Evolutionary conservation across 768 basidiomycete species (phyloP), one percentile per base, ranked within the genome.

Genomic region (Xerocomellus dryophilus): DNA sequence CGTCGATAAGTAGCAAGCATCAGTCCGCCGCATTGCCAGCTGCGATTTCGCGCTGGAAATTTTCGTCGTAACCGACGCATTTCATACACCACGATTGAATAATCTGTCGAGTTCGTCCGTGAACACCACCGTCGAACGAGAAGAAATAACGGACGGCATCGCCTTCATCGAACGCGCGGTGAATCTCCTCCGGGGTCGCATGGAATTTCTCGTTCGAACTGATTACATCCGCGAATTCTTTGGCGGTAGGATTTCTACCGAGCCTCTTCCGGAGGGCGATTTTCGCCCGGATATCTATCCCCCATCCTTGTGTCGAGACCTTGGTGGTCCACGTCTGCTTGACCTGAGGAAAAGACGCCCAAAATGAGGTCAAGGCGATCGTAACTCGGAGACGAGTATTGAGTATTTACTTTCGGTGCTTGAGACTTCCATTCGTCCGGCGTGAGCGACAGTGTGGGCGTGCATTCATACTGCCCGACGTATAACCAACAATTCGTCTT

Each of bases 61-160:
- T 18, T 21, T 64, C 65, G 36, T 68, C 57, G 23, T 58, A 68
- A 21, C 57, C 63, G 21, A 63, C 43, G 11, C 59, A 63, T 52
- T 47, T 57, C 55, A 63, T 61, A 10, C 23, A 46, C 57, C 58
- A 60, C 21, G 60, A 25, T 34, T 34, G 66, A 7, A 64, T 57
- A 12, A 58, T 21, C 60, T 66, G 32, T 5, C 14, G 15, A 42
- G 17, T 12, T 10, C 3, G 14, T 20, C 10, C 10, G 10, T 62
- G 23, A 61, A 38, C 7, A 41, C 31, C 27, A 20, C n/a, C 0
- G 14, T n/a, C 5, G 17, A 14, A 45, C 2, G 20, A 7, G 42
- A 53, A 17, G 15, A 29, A 15, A 25, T 1, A 7, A 59, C 57
- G 17, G 9, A 62, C 57, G 9, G 51, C 41, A 21, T 50, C 43